Percentiles rank a stretch among this genome's conserved stretches.
phyloP scores from a whole-genome alignment of 1,284 basidiomycete species.

The Boletus semigastroideus region DNA sequence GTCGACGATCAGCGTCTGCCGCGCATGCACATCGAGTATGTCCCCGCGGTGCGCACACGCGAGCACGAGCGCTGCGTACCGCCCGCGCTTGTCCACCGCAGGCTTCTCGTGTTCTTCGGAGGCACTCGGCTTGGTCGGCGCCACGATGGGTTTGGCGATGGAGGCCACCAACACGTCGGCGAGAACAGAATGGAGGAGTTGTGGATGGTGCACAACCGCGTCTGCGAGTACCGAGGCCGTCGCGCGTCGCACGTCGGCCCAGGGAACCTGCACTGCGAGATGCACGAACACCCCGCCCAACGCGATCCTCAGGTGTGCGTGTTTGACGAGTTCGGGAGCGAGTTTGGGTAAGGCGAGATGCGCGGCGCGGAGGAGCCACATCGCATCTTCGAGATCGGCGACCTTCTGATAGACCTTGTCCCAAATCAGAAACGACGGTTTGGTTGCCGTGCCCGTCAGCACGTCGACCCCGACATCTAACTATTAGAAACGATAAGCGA shows the following conservation, averaged over 20 bases:
- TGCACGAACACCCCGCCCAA: slow-evolving; percentile 69
- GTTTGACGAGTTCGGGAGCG: slow-evolving; percentile 54
- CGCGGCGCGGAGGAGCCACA: slow-evolving; percentile 76
- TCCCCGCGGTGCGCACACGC: slow-evolving; percentile 45
- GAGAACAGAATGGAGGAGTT: slow-evolving; percentile 52
- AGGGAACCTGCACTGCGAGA: slow-evolving; percentile 59
- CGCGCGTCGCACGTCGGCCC: slow-evolving; percentile 51
- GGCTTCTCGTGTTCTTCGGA: slow-evolving; percentile 35
- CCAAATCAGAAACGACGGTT: slow-evolving; percentile 84
- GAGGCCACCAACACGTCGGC: slow-evolving; percentile 54
- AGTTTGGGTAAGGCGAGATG: slow-evolving; percentile 53
- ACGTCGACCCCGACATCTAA: slow-evolving; percentile 41
- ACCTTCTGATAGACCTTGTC: slow-evolving; percentile 85
- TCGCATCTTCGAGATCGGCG: slow-evolving; percentile 62
- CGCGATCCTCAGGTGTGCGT: slow-evolving; percentile 53
- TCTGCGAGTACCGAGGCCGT: slow-evolving; percentile 46
- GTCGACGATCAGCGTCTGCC: slow-evolving; percentile 51
- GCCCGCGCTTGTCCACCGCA: slow-evolving; percentile 45
- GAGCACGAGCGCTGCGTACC: slow-evolving; percentile 51
- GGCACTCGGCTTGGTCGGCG: slow-evolving; percentile 17
- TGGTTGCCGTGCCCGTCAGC: slow-evolving; percentile 48
- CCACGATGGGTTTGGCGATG: slow-evolving; percentile 29
- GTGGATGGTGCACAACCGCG: slow-evolving; percentile 37
- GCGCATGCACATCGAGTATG: slow-evolving; percentile 32
- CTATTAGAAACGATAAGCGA: no score